Evolutionary conservation across 129 eudicot species (phyloP), one percentile per base, ranked within the genome.

Genomic region (Lonicera japonica): DNA sequence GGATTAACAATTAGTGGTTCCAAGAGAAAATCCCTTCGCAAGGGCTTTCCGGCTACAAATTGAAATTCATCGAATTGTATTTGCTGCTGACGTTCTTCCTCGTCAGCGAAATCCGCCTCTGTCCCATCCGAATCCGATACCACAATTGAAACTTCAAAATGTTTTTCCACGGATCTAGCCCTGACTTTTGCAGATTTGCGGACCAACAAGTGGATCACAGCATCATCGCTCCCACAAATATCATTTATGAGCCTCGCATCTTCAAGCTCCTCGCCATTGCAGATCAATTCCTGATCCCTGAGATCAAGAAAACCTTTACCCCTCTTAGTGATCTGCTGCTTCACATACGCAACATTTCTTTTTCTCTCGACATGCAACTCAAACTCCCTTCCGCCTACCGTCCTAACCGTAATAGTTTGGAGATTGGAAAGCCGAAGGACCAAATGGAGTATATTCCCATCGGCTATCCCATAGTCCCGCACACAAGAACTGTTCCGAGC

Each of bases 381-480:
- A 41, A 82, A 82, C 66, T 86, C 77, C 69, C 76, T 79, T 13
- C 95, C 95, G 73, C 83, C 73, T 19, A 70, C 74, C 5, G 95
- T 82, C 62, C 65, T 56, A 53, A 86, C 89, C 34, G 70, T 76
- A 39, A 86, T 86, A 25, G 79, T 64, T 66, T 76, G 95, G 22
- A 86, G 77, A 79, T 82, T 68, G 5, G 95, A 79, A 8, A 86
- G 77, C 14, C 83, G 62, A 13, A 86, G 69, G 5, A 86, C 83
- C 80, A 86, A 68, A 73, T 82, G 95, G 56, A 86, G 63, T 7
- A 82, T 71, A 67, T 79, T 75, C 38, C 95, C 95, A 70, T 86
- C 83, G n/a, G 77, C 39, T 19, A 86, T 76, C 16, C 95, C 95
- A 67, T 86, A 86, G 50, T 86, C 95, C 66, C 76, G 52, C 20